Evolutionary conservation across 208 protist genomes (phyloP), one percentile per base, ranked within the genome.

Genomic region (Leishmania major): DNA sequence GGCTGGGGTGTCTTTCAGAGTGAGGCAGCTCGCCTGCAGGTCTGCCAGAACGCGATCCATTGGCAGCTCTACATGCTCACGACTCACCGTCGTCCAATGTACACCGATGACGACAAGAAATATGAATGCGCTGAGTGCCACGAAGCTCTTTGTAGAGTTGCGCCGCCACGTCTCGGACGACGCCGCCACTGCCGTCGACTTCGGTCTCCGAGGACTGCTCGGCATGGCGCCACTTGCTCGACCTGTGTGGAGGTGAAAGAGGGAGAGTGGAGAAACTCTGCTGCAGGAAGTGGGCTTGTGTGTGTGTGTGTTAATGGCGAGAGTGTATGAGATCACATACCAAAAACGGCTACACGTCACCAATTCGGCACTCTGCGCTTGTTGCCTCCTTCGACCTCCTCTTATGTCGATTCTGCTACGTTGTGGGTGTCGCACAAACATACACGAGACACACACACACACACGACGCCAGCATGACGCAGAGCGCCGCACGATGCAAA

Each of bases 41-140:
- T 81, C 79, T 19, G 77, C 25, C n/a, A 89, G 69, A 2, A 93
- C 80, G 35, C 76, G 55, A n/a, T 88, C 73, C 45, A 95, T 80
- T 31, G 90, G 84, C 59, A 94, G 81, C 19, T 90, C 83, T 1
- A 85, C 87, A 62, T 89, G 83, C 45, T 90, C 87, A 53, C 78
- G 80, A 25, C 79, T 89, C 17, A 95, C 66, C 40, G 87, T 82
- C 43, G 60, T 88, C 79, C 87, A 86, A 84, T 95, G 89, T 37
- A 95, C 89, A 31, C 78, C 67, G 5, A 89, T 70, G 1, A 86
- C 77, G 17, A 90, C 80, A 51, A 90, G 37, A 49, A 75, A 37
- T 13, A 90, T 84, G 17, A 88, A 66, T 22, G 49, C 11, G 78
- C 37, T 75, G 47, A 90, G 67, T 55, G 64, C 64, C 25, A 70